Conservation (phyloP, 2,329 filamentous ascomycete species). For the Cyphellophora attinorum region DNA sequence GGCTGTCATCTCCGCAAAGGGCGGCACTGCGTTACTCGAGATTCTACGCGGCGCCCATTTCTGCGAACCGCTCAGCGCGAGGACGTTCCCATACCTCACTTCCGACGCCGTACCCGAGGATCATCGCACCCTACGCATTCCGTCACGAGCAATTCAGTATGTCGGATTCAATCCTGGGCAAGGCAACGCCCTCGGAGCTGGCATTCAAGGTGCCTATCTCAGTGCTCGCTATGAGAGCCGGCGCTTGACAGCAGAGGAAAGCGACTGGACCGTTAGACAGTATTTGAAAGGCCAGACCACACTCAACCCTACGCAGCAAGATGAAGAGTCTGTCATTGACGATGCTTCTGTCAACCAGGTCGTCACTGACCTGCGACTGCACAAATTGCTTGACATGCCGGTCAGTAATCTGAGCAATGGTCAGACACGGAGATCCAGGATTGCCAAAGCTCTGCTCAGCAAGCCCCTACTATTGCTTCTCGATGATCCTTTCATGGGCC, state of each 20-base stretch:
- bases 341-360: constrained; percentile 49
- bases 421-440: constrained; percentile 76
- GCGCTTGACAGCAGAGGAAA: constrained; percentile 72
- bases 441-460: constrained; percentile 73
- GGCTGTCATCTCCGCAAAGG: constrained; percentile 72
- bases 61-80: constrained; percentile 63
- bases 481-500: constrained; percentile 89
- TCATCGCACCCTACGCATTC: constrained; percentile 43
- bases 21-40: constrained; percentile 75
- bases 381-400: constrained; percentile 63
- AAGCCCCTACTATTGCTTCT: constrained; percentile 73
- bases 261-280: constrained; percentile 74
- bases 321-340: constrained; percentile 35
- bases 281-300: constrained; percentile 76
- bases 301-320: constrained; percentile 59
- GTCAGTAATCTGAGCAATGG: constrained; percentile 89
- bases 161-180: constrained; percentile 80
- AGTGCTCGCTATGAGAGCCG: constrained; percentile 84
- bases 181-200: constrained; percentile 40
- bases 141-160: constrained; percentile 67
- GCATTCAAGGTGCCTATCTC: constrained; percentile 63
- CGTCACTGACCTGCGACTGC: constrained; percentile 59
- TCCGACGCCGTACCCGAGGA: constrained; percentile 49
- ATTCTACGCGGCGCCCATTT: constrained; percentile 67
- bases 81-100: constrained; percentile 70